Evolutionary conservation across 805 yeast species (phyloP).

Genomic region (Metschnikowia arizonensis): DNA sequence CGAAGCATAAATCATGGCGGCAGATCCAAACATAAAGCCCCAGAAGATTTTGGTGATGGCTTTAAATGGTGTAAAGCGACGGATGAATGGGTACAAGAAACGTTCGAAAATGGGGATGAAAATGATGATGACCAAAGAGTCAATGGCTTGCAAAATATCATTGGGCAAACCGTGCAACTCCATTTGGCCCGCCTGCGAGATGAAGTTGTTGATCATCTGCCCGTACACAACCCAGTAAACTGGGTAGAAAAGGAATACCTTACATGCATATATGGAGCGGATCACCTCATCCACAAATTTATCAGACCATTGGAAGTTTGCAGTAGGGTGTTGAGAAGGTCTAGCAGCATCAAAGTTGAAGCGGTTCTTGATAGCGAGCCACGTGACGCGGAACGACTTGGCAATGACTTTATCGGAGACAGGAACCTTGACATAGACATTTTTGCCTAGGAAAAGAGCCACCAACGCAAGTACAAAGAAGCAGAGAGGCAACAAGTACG

Average conservation of each 20-base stretch:
- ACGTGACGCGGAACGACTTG: constrained; percentile 43
- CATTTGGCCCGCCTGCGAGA: constrained; percentile 72
- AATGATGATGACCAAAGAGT: constrained; percentile 71
- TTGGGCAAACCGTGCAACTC: constrained; percentile 74
- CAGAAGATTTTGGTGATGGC: constrained; percentile 68
- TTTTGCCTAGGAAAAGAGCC: constrained; percentile 49
- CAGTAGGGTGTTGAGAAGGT: constrained; percentile 50
- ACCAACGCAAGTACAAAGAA: constrained; percentile 51
- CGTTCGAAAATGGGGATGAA: constrained; percentile 67
- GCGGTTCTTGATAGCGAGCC: constrained; percentile 43
- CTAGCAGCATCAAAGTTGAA: constrained; percentile 52
- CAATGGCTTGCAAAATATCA: constrained; percentile 71
- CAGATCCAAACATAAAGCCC: constrained; percentile 64
- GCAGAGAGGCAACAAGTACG: constrained; percentile 65
- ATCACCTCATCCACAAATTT: constrained; percentile 69
- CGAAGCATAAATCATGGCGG: constrained; percentile 72
- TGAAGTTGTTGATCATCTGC: constrained; percentile 69
- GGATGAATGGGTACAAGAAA: constrained; percentile 45
- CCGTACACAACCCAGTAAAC: constrained; percentile 70
- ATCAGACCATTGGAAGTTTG: constrained; percentile 57
- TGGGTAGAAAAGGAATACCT: constrained; percentile 67
- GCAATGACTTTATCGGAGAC: constrained; percentile 60
- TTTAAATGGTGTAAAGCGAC: constrained; percentile 50
- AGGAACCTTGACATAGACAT: constrained; percentile 53
- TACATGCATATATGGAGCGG: constrained; percentile 65